phyloP scores from a whole-genome alignment of 1,284 basidiomycete species.

The Ceratobasidium sp. region DNA sequence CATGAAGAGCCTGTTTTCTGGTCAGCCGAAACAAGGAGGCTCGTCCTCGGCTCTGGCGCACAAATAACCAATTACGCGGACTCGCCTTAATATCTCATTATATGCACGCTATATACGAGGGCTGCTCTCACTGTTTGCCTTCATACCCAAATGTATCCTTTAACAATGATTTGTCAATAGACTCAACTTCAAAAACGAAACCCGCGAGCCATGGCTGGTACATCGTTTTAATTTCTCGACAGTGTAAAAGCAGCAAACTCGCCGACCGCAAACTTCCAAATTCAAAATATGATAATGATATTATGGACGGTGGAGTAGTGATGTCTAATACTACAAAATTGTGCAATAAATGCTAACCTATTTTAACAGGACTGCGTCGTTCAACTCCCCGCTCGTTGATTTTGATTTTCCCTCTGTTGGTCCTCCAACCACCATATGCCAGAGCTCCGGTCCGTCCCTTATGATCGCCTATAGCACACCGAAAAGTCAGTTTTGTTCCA shows the following conservation, averaged over 20 bases:
- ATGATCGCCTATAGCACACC: slow-evolving; percentile 66
- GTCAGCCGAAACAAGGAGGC: slow-evolving; percentile 16
- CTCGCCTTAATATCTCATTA: neutral
- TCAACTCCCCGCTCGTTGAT: neutral
- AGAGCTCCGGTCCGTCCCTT: slow-evolving; percentile 72
- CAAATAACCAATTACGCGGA: neutral
- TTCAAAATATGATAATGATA: neutral
- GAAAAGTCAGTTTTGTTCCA: neutral
- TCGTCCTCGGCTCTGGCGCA: slow-evolving; percentile 13
- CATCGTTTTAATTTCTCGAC: no score
- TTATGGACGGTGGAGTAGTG: neutral
- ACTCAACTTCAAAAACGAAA: no score
- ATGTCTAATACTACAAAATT: neutral
- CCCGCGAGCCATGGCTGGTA: no score
- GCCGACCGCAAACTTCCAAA: neutral
- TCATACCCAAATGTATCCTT: slow-evolving; percentile 23
- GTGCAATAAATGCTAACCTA: neutral
- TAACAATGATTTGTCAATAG: neutral
- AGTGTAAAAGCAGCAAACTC: no score
- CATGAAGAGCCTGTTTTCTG: slow-evolving; percentile 32
- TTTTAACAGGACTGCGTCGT: neutral
- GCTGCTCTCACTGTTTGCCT: neutral
- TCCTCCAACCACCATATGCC: slow-evolving; percentile 63
- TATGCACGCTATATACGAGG: neutral
- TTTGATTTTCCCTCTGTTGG: slow-evolving; percentile 1